Conservation (phyloP, 1,284 basidiomycete species). For the Cryptococcus sp. region DNA sequence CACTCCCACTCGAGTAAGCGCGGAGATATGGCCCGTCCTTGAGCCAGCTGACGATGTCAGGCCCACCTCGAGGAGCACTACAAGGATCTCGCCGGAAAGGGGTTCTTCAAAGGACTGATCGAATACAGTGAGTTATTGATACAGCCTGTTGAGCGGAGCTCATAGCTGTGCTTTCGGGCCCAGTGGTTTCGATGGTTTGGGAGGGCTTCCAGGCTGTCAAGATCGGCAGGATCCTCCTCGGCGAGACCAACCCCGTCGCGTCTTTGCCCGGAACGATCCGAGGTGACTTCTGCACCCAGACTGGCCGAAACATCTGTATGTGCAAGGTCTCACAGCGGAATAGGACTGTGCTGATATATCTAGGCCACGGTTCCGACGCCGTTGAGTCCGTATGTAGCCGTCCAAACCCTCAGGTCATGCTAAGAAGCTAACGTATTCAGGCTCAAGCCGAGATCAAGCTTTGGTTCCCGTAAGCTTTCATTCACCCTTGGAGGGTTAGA, state of each 20-base stretch:
- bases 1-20: constrained; percentile 56
- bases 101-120: constrained; percentile 89
- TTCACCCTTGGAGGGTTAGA: not conserved
- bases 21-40: not conserved
- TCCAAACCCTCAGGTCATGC: constrained; percentile 50
- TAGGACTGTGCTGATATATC: constrained; percentile 1
- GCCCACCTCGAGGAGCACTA: constrained; percentile 90
- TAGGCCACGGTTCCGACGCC: constrained; percentile 78
- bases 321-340: not conserved
- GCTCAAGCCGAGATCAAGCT: constrained; percentile 78
- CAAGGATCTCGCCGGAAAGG: constrained; percentile 80
- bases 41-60: constrained; percentile 8
- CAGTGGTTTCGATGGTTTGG: constrained; percentile 96
- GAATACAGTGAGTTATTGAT: constrained; percentile 63
- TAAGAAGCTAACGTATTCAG: constrained; percentile 57
- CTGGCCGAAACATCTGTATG: constrained; percentile 54
- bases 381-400: too few relatives aligned
- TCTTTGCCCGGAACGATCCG: constrained; percentile 68
- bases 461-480: constrained; percentile 53
- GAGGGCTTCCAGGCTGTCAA: constrained; percentile 95
- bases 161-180: constrained; percentile 68
- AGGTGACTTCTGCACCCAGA: constrained; percentile 86
- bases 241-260: constrained; percentile 91
- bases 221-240: constrained; percentile 89
- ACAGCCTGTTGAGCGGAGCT: constrained; percentile 7